Evolutionary conservation across 768 basidiomycete species (phyloP).

Genomic region (Boletus edulis): DNA sequence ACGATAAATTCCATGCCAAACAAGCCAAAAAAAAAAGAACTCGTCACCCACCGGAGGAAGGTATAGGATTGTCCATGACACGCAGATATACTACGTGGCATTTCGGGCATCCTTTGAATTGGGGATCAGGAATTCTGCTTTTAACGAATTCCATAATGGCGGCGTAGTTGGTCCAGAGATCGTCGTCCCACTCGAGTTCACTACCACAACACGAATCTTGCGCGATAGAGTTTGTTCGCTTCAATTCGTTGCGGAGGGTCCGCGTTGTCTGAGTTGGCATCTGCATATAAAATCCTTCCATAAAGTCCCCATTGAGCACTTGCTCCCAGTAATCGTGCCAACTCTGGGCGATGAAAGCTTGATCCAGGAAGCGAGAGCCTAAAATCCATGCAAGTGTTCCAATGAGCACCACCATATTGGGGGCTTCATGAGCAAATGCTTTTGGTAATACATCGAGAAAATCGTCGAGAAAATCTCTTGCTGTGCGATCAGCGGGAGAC

Average conservation of each 20-base stretch:
- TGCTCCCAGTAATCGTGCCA: not conserved
- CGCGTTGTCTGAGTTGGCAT: not conserved
- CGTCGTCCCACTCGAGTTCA: not conserved
- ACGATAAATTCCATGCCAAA: not conserved
- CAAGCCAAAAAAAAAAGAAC: not conserved
- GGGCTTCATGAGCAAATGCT: not conserved
- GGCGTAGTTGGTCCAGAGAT: not conserved
- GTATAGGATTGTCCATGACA: not conserved
- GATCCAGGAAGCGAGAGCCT: not conserved
- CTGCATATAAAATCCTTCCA: not conserved
- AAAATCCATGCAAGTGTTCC: not conserved
- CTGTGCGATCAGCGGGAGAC: not conserved
- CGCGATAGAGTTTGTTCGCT: not conserved
- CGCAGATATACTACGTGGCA: not conserved
- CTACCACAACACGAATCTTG: not conserved
- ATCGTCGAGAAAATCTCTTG: not conserved
- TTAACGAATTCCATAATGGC: conserved; percentile 1
- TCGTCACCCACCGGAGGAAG: not conserved
- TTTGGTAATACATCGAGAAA: not conserved
- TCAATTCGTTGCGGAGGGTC: not conserved
- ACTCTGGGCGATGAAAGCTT: not conserved
- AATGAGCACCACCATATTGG: not conserved
- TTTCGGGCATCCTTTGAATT: not conserved
- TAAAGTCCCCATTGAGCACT: not conserved
- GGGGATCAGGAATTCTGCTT: not conserved